Base-by-base conservation (phyloP, 2,329 filamentous ascomycete species). In the Stagonosporopsis tanaceti region DNA sequence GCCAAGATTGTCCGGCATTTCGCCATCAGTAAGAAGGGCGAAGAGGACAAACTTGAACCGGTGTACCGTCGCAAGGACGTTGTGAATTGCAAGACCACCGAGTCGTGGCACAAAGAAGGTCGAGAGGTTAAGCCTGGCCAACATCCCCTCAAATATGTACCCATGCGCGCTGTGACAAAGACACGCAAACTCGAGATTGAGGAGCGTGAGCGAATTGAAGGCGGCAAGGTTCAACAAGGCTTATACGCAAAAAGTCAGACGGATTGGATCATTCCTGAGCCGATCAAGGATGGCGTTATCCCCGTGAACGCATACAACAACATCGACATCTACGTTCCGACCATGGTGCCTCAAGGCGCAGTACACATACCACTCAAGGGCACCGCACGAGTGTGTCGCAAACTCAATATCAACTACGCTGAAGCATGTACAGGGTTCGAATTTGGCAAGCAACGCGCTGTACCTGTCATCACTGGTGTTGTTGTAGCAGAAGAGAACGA, bases 51-150 rank as follows among this genome's bases (percentile, higher is more conserved):
- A 41, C 86, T 91, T 57, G 92, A 97, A 72, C 88, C 91, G 1
- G 92, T 98, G 0, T 98, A 87, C 71, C 84, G 84, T 0, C 88
- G 94, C 32, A 84, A 85, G 50, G 93, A 98, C 64, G 87, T 98
- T 0, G 87, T 93, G 2, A 83, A 85, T 37, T 96, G 96, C 74
- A 93, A 97, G 76, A 96, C 92, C 27, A 90, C 91, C 1, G 95
- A 99, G 74, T 97, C 92, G 1, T 99, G 95, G 95, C 95, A 98
- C 74, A 97, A 97, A 74, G 94, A 97, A 80, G 95, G 95, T 0
- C 86, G 94, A 11, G 89, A 88, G 25, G 87, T 95, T 3, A 84
- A 85, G 25, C 71, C 82, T 0, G 92, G 91, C 3, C 87, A 90
- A 63, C 79, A 87, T 46, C 91, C 95, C 0, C 78, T 97, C 58